phyloP scores from a whole-genome alignment of 2,329 filamentous ascomycete species.

The Orbilia quercus region DNA sequence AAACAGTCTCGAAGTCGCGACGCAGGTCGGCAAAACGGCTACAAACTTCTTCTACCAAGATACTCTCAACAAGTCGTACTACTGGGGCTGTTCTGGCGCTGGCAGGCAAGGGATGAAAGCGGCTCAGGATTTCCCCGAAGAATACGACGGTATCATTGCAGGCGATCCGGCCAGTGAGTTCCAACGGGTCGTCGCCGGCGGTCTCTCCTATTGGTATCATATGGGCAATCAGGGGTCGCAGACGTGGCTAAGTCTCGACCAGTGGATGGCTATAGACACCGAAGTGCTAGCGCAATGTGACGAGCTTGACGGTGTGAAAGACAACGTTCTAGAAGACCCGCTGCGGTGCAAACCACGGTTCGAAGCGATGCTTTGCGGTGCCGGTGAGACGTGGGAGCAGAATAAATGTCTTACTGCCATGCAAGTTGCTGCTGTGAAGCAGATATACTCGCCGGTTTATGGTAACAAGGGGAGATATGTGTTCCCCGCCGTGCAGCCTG shows the following conservation, averaged over 20 bases:
- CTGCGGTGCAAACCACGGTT: slow-evolving; percentile 62
- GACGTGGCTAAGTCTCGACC: slow-evolving; percentile 58
- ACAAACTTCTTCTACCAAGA: slow-evolving; percentile 46
- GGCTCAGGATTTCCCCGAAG: slow-evolving; percentile 65
- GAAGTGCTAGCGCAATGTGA: slow-evolving; percentile 67
- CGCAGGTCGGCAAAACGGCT: slow-evolving; percentile 28
- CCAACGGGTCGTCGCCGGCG: slow-evolving; percentile 62
- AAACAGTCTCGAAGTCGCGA: slow-evolving; percentile 17
- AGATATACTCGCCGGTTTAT: slow-evolving; percentile 62
- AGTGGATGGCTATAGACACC: slow-evolving; percentile 62
- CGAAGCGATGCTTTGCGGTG: slow-evolving; percentile 61
- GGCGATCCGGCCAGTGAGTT: slow-evolving; percentile 65
- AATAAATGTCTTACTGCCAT: slow-evolving; percentile 60
- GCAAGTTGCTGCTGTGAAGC: slow-evolving; percentile 61
- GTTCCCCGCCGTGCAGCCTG: slow-evolving; percentile 55
- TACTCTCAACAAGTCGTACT: slow-evolving; percentile 64
- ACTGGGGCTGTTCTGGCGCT: slow-evolving; percentile 66
- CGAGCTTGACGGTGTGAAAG: slow-evolving; percentile 65
- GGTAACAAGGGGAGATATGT: slow-evolving; percentile 62
- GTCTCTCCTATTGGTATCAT: slow-evolving; percentile 2
- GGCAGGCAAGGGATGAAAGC: slow-evolving; percentile 66
- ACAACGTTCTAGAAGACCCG: slow-evolving; percentile 65
- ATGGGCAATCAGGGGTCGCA: slow-evolving; percentile 59
- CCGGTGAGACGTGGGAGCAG: slow-evolving; percentile 15
- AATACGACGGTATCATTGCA: slow-evolving; percentile 67